Conservation (phyloP, 2,329 filamentous ascomycete genomes). For the Neofusicoccum sp. region DNA sequence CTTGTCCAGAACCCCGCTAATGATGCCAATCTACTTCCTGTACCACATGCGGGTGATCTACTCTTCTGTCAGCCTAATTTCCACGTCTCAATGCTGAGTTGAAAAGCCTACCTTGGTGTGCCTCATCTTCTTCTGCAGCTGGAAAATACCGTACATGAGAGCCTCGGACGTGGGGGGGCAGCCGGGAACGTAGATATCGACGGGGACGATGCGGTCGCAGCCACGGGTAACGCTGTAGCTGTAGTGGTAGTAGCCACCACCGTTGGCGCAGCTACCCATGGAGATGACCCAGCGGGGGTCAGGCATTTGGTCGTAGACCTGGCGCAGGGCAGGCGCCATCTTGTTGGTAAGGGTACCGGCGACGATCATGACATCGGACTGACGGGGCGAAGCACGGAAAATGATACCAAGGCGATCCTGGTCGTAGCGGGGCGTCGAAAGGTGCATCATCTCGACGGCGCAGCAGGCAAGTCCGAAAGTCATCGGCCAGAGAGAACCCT, state of each 20-base stretch:
- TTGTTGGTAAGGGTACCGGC: slow-evolving; percentile 93
- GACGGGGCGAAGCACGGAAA: slow-evolving; percentile 84
- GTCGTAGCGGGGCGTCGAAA: slow-evolving; percentile 88
- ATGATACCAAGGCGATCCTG: slow-evolving; percentile 89
- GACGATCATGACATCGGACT: slow-evolving; percentile 94
- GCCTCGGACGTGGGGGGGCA: slow-evolving; percentile 60
- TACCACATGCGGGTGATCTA: slow-evolving; percentile 58
- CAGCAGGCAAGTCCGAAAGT: slow-evolving; percentile 89
- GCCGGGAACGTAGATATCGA: slow-evolving; percentile 79
- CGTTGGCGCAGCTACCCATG: slow-evolving; percentile 83
- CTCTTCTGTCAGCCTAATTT: neutral
- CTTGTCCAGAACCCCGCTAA: neutral
- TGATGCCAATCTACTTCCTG: slow-evolving; percentile 43
- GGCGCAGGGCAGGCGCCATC: slow-evolving; percentile 86
- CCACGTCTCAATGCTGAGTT: too few relatives aligned
- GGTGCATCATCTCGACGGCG: slow-evolving; percentile 91
- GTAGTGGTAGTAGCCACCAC: slow-evolving; percentile 85
- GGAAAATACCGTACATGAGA: slow-evolving; percentile 65
- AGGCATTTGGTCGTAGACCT: slow-evolving; percentile 95
- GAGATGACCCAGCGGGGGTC: slow-evolving; percentile 84
- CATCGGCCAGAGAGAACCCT: slow-evolving; percentile 88
- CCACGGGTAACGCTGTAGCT: slow-evolving; percentile 76
- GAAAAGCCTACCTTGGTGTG: slow-evolving; percentile 39
- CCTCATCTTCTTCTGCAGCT: slow-evolving; percentile 76
- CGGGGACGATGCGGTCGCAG: slow-evolving; percentile 77